Conservation (phyloP, 768 basidiomycete species). For the Crepidotus variabilis region DNA sequence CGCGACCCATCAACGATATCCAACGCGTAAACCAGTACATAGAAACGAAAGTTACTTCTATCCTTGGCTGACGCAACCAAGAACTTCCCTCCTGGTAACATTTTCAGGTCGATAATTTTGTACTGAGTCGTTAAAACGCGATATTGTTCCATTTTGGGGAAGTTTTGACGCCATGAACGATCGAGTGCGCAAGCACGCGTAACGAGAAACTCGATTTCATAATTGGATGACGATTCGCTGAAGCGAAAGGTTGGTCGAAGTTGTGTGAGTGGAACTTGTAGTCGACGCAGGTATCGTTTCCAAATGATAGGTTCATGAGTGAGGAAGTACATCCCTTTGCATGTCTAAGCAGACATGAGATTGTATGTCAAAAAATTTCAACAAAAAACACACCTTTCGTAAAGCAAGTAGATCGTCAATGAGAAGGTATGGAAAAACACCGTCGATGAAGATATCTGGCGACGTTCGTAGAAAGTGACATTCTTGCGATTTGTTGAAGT, state of each 20-base stretch:
- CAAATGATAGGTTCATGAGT: slow-evolving; percentile 68
- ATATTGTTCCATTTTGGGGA: slow-evolving; percentile 29
- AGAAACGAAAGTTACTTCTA: slow-evolving; percentile 37
- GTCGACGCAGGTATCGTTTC: slow-evolving; percentile 56
- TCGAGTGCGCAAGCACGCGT: slow-evolving; percentile 57
- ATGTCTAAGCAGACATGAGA: slow-evolving; percentile 36
- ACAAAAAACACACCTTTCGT: slow-evolving; percentile 33
- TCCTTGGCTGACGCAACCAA: slow-evolving; percentile 59
- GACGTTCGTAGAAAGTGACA: slow-evolving; percentile 25
- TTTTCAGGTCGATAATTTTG: slow-evolving; percentile 46
- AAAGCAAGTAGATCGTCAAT: slow-evolving; percentile 46
- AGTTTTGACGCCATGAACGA: slow-evolving; percentile 49
- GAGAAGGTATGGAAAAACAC: slow-evolving; percentile 35
- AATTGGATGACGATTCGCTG: slow-evolving; percentile 29
- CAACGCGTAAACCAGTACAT: slow-evolving; percentile 49
- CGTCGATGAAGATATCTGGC: slow-evolving; percentile 39
- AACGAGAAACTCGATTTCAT: slow-evolving; percentile 56
- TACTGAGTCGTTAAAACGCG: slow-evolving; percentile 26
- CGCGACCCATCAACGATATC: slow-evolving; percentile 48
- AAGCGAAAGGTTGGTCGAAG: slow-evolving; percentile 57
- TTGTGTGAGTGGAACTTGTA: slow-evolving; percentile 56
- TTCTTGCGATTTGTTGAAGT: slow-evolving; percentile 3
- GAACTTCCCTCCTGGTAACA: slow-evolving; percentile 67
- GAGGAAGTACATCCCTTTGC: slow-evolving; percentile 54
- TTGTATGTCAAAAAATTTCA: background rate